These are phyloP conservation scores for Yamadazyma kanchanaburiensis DNA, from an alignment of 1,139 yeast species.

Conservation along the genomic window DNA sequence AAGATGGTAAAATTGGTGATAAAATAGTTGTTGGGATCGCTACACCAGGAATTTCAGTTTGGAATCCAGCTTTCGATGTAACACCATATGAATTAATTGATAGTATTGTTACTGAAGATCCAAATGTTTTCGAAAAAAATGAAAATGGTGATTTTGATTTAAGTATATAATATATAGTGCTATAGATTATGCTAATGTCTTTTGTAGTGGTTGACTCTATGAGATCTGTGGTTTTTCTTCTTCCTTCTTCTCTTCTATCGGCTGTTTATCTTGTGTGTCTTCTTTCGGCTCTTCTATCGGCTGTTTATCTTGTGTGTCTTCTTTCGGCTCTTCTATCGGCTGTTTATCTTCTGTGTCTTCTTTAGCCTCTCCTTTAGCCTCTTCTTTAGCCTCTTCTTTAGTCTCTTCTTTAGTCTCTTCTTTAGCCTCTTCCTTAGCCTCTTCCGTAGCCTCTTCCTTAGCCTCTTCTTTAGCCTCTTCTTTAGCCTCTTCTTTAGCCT, in stretches of 20 bases:
- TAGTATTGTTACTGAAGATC: conserved; percentile 79
- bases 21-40: conserved; percentile 69
- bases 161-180: neutral
- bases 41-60: conserved; percentile 78
- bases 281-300: no score
- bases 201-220: no score
- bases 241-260: conserved; percentile 6
- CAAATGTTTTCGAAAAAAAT: conserved; percentile 50
- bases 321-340: no score
- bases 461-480: conserved; percentile 6
- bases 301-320: no score
- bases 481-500: conserved; percentile 8
- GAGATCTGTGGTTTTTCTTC: conserved; percentile 13
- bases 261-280: conserved; percentile 1
- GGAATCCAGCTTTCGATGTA: conserved; percentile 97
- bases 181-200: no score
- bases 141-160: conserved; percentile 25
- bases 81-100: conserved; percentile 82
- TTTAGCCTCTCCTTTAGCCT: conserved; percentile 13
- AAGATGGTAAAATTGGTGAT: conserved; percentile 38
- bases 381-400: conserved; percentile 8
- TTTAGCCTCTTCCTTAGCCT: conserved; percentile 12
- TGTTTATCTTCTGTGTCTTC: no score
- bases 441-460: conserved; percentile 7
- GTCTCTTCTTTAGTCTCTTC: conserved; percentile 10